Base-by-base conservation (phyloP, 176 grass and related monocot species). In the Saccharum spontaneum region DNA sequence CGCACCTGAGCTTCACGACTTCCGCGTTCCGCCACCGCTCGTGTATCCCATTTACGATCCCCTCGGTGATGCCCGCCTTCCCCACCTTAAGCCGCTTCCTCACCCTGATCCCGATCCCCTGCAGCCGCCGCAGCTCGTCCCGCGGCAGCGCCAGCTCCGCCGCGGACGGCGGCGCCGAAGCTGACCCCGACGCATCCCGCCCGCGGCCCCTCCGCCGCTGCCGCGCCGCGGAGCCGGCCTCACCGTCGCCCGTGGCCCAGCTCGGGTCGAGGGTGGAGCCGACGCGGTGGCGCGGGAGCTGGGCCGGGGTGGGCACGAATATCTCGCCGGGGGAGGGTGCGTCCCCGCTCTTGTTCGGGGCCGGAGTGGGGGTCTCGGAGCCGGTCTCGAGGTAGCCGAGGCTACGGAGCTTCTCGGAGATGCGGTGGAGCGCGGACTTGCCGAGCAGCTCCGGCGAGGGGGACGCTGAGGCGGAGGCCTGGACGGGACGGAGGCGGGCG, bases 371-470 rank as follows among this genome's bases (percentile, higher is more conserved):
- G 52, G 22, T 0, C 41, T 81, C 31, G 7, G 79, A 17, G 48
- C 26, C 38, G 14, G 90, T 22, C 10, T 88, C 91, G 43, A 97
- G 68, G 73, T 90, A 90, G 16, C 95, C 91, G 43, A 95, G 95
- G 76, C 86, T 92, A 31, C 93, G 92, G 46, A 98, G 95, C 87
- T 98, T 98, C 20, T 95, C 89, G 50, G 95, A 95, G 87, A 98
- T 98, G 40, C 95, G 82, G 62, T 89, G 80, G 82, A 98, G 90
- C 50, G 91, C 85, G 50, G 90, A 95, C 71, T 93, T 86, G 82
- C 82, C 91, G 34, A 91, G 82, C 54, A 87, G 86, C 76, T 93
- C 76, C 67, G 64, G 69, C 67, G 84, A 67, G 10, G 76, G 17
- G 79, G 85, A 26, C 20, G 81, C 16, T 37, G 71, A 28, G 71